Evolutionary conservation across 352 stramenopile species (phyloP).

Genomic region (Globisporangium mamillatum): DNA sequence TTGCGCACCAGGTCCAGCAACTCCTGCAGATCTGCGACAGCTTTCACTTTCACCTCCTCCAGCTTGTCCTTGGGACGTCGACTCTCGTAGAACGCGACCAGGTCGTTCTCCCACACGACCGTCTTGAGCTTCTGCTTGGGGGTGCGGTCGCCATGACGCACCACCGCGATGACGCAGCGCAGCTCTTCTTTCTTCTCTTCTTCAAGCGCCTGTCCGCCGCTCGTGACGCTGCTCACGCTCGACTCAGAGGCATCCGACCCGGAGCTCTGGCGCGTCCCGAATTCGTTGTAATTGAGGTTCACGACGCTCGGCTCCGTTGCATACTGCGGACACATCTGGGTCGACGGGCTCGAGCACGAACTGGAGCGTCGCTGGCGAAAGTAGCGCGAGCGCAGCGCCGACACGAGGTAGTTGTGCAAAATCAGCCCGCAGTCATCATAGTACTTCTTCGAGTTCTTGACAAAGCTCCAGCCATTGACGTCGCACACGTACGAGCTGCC

Average conservation of each 20-base stretch:
- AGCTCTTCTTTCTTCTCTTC: conserved; percentile 94
- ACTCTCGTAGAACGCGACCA: conserved; percentile 84
- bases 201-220: conserved; percentile 34
- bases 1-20: conserved; percentile 76
- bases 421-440: conserved; percentile 98
- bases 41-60: conserved; percentile 85
- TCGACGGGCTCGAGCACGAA: conserved; percentile 30
- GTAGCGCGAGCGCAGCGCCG: conserved; percentile 71
- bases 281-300: conserved; percentile 26
- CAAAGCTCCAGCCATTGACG: conserved; percentile 99
- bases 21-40: conserved; percentile 76
- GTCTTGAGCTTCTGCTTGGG: conserved; percentile 99
- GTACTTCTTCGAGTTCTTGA: conserved; percentile 98
- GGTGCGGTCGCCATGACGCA: conserved; percentile 98
- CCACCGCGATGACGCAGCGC: conserved; percentile 97
- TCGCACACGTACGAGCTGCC: conserved; percentile 97
- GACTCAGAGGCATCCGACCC: conserved; percentile 67
- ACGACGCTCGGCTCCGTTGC: conserved; percentile 48
- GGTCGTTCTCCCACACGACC: conserved; percentile 78
- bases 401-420: conserved; percentile 89
- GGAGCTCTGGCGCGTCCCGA: conserved; percentile 46
- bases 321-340: conserved; percentile 80
- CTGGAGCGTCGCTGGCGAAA: conserved; percentile 71
- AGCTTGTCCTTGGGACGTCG: conserved; percentile 67
- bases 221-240: conserved; percentile 60